phyloP scores from a whole-genome alignment of 768 basidiomycete species.

The Pleurotus eryngii region DNA sequence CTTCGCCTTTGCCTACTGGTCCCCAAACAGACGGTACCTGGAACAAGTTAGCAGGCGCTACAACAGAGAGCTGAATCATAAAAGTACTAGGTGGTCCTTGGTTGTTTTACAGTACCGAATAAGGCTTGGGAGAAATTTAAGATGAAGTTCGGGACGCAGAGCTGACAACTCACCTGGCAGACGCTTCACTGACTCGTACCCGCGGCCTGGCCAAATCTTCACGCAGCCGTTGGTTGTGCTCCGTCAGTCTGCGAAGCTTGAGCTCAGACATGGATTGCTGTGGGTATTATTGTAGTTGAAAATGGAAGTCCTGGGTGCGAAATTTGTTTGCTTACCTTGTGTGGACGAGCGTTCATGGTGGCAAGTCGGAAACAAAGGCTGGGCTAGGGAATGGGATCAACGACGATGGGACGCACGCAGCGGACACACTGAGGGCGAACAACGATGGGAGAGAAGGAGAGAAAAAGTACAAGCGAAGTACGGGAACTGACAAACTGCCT shows the following conservation, averaged over 20 bases:
- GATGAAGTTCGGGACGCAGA: not conserved
- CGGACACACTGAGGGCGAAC: not conserved
- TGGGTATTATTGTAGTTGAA: constrained; percentile 5
- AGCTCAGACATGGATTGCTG: constrained; percentile 97
- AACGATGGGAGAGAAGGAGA: constrained; percentile 6
- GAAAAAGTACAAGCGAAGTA: constrained; percentile 1
- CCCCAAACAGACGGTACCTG: constrained; percentile 96
- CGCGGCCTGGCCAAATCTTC: constrained; percentile 91
- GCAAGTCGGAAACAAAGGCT: constrained; percentile 15
- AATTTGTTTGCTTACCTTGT: constrained; percentile 41
- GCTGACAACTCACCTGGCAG: constrained; percentile 60
- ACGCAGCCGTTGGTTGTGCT: constrained; percentile 88
- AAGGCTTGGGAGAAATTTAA: constrained; percentile 46
- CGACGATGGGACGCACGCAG: not conserved
- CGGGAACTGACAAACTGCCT: constrained; percentile 4
- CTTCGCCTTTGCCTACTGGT: constrained; percentile 81
- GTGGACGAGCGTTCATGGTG: constrained; percentile 71
- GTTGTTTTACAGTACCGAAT: constrained; percentile 94
- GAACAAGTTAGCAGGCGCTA: constrained; percentile 9
- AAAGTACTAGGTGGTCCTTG: constrained; percentile 80
- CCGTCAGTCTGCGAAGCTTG: constrained; percentile 88
- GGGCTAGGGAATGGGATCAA: constrained; percentile 16
- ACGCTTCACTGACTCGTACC: constrained; percentile 89
- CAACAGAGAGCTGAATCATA: constrained; percentile 1
- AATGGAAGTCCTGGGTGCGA: constrained; percentile 17